These are phyloP conservation scores for Xylaria bambusicola DNA, from an alignment of 495 filamentous ascomycete species.

Conservation along the genomic window DNA sequence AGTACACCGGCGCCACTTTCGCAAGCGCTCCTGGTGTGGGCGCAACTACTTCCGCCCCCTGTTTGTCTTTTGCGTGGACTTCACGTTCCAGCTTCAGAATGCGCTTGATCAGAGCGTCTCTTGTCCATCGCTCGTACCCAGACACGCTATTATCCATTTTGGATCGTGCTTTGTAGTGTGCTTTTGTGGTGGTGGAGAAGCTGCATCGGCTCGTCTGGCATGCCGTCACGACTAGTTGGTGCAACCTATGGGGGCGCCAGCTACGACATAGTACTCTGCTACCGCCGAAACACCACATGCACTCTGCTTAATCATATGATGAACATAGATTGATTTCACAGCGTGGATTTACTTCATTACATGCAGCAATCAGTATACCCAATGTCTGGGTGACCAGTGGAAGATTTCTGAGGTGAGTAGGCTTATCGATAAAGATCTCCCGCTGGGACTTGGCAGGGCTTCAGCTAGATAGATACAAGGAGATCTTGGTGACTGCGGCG, in stretches of 20 bases:
- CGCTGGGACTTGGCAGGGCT: too few relatives aligned
- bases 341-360: too few relatives aligned
- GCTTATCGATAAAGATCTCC: conserved; percentile 17
- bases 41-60: not conserved
- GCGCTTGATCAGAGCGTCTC: conserved; percentile 63
- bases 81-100: conserved; percentile 66
- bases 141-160: conserved; percentile 32
- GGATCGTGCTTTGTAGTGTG: not conserved
- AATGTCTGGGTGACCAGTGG: too few relatives aligned
- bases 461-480: not conserved
- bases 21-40: not conserved
- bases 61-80: conserved; percentile 47
- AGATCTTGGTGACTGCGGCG: not conserved
- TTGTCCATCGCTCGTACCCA: conserved; percentile 59
- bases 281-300: conserved; percentile 23
- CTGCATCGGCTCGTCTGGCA: conserved; percentile 19
- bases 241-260: conserved; percentile 21
- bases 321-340: not conserved
- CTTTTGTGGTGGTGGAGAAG: conserved; percentile 19
- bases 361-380: too few relatives aligned
- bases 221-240: conserved; percentile 12
- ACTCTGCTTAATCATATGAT: not conserved
- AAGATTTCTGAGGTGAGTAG: too few relatives aligned
- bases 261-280: conserved; percentile 20
- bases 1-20: not conserved